These are phyloP conservation scores for Coemansia biformis DNA, from an alignment of 192 early-diverging fungal species.

Conservation along the genomic window DNA sequence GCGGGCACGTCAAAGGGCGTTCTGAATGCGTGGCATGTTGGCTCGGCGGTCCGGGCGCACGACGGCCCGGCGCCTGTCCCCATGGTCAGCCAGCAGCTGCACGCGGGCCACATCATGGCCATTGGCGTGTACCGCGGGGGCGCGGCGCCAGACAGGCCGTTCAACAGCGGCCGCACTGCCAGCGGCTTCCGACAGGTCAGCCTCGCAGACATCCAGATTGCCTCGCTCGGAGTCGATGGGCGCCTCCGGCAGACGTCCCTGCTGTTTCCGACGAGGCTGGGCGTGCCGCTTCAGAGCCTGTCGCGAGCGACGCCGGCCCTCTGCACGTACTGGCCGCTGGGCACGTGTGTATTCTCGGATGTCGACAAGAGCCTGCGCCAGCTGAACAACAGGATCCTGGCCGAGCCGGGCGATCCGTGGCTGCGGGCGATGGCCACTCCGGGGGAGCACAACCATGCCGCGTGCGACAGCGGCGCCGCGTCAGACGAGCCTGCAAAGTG, in stretches of 20 bases:
- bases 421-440: neutral
- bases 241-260: constrained; percentile 14
- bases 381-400: neutral
- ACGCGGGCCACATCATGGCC: constrained; percentile 6
- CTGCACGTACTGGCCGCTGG: constrained; percentile 12
- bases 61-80: neutral
- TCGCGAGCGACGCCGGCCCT: constrained; percentile 1
- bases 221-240: constrained; percentile 12
- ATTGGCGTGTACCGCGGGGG: neutral
- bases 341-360: constrained; percentile 11
- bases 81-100: constrained; percentile 15
- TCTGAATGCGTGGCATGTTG: constrained; percentile 19
- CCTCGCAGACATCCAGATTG: constrained; percentile 10
- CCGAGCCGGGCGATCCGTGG: constrained; percentile 8
- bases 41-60: constrained; percentile 1
- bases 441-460: neutral
- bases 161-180: neutral
- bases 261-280: constrained; percentile 12
- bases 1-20: constrained; percentile 28
- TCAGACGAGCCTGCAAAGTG: neutral
- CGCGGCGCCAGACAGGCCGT: neutral
- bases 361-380: constrained; percentile 20
- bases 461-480: neutral
- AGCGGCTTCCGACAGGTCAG: constrained; percentile 8
- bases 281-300: constrained; percentile 3